A percentile compares a stretch with the other conserved stretches of the same genome.
These are phyloP conservation scores for Austroboletus olivaceoglutinosus DNA, from an alignment of 1,284 basidiomycete species.

Conservation along the genomic window DNA sequence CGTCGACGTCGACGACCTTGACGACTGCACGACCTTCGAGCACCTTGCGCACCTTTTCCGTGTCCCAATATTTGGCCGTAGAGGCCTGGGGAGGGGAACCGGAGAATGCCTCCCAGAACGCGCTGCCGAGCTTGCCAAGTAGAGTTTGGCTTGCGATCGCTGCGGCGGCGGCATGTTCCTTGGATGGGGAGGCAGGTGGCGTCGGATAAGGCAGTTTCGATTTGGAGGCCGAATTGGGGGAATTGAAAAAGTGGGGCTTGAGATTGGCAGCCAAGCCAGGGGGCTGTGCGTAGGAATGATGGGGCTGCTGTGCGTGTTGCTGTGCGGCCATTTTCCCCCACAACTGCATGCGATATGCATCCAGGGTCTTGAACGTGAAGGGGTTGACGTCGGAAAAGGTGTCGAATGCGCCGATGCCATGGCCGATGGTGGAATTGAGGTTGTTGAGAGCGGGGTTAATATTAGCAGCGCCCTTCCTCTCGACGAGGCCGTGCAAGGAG, in stretches of 20 bases:
- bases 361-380: slow-evolving; percentile 80
- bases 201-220: slow-evolving; percentile 21
- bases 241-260: slow-evolving; percentile 56
- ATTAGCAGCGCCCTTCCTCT: slow-evolving; percentile 30
- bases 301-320: slow-evolving; percentile 34
- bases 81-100: slow-evolving; percentile 36
- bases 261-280: slow-evolving; percentile 51
- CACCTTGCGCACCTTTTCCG: slow-evolving; percentile 73
- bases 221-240: slow-evolving; percentile 17
- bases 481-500: slow-evolving; percentile 22
- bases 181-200: slow-evolving; percentile 31
- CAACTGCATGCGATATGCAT: slow-evolving; percentile 83
- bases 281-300: slow-evolving; percentile 20
- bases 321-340: slow-evolving; percentile 78
- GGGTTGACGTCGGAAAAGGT: slow-evolving; percentile 73
- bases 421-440: slow-evolving; percentile 19
- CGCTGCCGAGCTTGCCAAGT: slow-evolving; percentile 59
- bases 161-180: slow-evolving; percentile 50
- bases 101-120: slow-evolving; percentile 82
- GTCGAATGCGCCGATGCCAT: slow-evolving; percentile 51
- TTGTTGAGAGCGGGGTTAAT: slow-evolving; percentile 26
- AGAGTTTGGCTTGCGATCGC: slow-evolving; percentile 71
- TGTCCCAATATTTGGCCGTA: slow-evolving; percentile 50
- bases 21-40: slow-evolving; percentile 76
- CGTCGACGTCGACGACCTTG: slow-evolving; percentile 68